phyloP scores from a whole-genome alignment of 2,329 filamentous ascomycete species.

The Diaporthe amygdali region DNA sequence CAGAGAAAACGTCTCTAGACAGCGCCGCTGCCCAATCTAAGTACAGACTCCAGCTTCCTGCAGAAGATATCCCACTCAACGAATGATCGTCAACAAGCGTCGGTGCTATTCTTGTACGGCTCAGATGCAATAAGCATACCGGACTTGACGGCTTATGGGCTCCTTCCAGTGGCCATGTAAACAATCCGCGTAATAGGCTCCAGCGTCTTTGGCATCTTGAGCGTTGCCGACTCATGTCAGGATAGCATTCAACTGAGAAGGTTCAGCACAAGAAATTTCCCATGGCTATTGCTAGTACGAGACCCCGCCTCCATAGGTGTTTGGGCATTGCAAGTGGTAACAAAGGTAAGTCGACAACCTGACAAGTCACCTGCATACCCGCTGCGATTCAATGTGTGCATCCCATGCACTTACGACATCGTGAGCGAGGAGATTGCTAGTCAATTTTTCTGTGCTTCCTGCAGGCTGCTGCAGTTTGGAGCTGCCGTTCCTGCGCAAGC shows the following conservation, averaged over 20 bases:
- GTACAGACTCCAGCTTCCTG: neutral
- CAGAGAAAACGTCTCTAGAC: neutral
- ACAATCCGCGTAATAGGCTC: too few relatives aligned
- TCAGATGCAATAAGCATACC: too few relatives aligned
- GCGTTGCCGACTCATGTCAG: neutral
- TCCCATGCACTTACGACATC: neutral
- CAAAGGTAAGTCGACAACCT: neutral
- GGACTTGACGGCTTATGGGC: neutral
- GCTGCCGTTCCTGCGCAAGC: neutral
- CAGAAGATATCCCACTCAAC: neutral
- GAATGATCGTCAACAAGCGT: neutral
- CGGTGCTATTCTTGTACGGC: too few relatives aligned
- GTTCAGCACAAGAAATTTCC: neutral
- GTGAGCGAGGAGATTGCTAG: neutral
- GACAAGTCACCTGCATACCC: neutral
- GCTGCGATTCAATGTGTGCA: neutral
- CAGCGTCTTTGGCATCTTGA: neutral
- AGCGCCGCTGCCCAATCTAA: neutral
- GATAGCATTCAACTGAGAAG: neutral
- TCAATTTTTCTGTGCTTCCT: neutral
- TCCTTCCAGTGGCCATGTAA: neutral
- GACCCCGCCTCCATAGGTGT: neutral
- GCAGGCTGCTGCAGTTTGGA: neutral
- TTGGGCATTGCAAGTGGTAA: neutral
- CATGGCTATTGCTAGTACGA: neutral